Conservation (phyloP, 148 eudicot genomes). For the Persicaria maculosa region DNA sequence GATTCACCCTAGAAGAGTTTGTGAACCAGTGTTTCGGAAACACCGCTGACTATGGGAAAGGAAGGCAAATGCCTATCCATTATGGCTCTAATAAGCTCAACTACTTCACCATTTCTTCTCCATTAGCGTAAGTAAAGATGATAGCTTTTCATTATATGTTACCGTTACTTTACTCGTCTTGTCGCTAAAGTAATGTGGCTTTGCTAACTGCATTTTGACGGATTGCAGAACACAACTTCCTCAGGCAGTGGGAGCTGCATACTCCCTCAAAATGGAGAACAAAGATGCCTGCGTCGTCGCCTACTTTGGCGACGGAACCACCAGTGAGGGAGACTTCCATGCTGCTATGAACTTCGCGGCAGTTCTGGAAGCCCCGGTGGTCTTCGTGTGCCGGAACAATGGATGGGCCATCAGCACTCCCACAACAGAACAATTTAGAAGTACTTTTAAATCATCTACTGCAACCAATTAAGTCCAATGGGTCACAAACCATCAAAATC, state of each 20-base stretch:
- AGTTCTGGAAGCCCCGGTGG: conserved; percentile 73
- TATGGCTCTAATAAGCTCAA: conserved; percentile 71
- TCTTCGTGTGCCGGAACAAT: conserved; percentile 80
- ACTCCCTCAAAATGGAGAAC: conserved; percentile 72
- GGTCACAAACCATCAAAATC: not conserved
- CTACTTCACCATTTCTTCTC: conserved; percentile 75
- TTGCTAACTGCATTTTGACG: not conserved
- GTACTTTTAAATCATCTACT: conserved; percentile 23
- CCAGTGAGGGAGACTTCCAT: conserved; percentile 96
- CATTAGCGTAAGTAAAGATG: conserved; percentile 57
- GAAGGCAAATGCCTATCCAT: conserved; percentile 91
- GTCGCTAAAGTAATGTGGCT: not conserved
- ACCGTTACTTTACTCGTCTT: not conserved
- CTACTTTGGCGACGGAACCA: conserved; percentile 88
- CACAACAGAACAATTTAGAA: conserved; percentile 64
- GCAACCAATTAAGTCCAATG: too few relatives aligned
- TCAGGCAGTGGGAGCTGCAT: conserved; percentile 84
- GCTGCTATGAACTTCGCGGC: conserved; percentile 88
- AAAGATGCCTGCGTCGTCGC: conserved; percentile 67
- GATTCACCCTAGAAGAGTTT: conserved; percentile 76
- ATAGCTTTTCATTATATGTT: not conserved
- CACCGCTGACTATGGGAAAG: conserved; percentile 75
- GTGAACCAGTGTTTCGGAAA: conserved; percentile 75
- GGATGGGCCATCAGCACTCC: conserved; percentile 98
- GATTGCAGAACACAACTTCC: conserved; percentile 60